These are phyloP conservation scores for Nicotiana tomentosiformis DNA, from an alignment of 257 asterid species.

Conservation along the genomic window DNA sequence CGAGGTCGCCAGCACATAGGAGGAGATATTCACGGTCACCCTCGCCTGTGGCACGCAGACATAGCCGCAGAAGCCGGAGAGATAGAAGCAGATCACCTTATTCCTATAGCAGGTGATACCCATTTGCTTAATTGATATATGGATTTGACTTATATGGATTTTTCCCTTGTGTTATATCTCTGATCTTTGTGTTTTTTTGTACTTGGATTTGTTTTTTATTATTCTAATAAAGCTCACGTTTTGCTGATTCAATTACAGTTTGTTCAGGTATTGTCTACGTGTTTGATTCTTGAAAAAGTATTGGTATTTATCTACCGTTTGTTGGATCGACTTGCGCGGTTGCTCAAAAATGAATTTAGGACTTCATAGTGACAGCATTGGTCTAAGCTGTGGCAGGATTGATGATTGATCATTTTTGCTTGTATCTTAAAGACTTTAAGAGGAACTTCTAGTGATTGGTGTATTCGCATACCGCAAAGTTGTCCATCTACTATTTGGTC, in stretches of 20 bases:
- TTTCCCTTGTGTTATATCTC: background rate
- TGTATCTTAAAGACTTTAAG: background rate
- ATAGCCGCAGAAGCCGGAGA: slow-evolving; percentile 78
- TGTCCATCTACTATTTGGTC: background rate
- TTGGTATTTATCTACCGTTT: slow-evolving; percentile 15
- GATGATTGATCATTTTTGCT: background rate
- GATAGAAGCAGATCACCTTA: slow-evolving; percentile 86
- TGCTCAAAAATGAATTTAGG: slow-evolving; percentile 14
- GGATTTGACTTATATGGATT: background rate
- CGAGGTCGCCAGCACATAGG: slow-evolving; percentile 74
- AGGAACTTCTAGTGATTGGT: background rate
- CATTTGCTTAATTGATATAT: slow-evolving; percentile 32
- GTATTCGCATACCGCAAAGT: background rate
- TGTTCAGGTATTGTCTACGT: slow-evolving; percentile 22
- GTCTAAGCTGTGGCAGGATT: background rate
- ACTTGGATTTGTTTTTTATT: background rate
- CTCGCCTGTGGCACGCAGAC: slow-evolving; percentile 63
- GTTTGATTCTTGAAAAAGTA: slow-evolving; percentile 22
- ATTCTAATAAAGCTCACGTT: slow-evolving; percentile 23
- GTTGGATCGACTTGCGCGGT: slow-evolving; percentile 10
- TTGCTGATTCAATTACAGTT: slow-evolving; percentile 28
- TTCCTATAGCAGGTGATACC: slow-evolving; percentile 94
- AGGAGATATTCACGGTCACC: slow-evolving; percentile 84
- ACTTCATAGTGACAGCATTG: slow-evolving; percentile 18
- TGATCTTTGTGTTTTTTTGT: slow-evolving; percentile 3